Conservation (phyloP, 441 rosid genomes). For the Viola pubescens region DNA sequence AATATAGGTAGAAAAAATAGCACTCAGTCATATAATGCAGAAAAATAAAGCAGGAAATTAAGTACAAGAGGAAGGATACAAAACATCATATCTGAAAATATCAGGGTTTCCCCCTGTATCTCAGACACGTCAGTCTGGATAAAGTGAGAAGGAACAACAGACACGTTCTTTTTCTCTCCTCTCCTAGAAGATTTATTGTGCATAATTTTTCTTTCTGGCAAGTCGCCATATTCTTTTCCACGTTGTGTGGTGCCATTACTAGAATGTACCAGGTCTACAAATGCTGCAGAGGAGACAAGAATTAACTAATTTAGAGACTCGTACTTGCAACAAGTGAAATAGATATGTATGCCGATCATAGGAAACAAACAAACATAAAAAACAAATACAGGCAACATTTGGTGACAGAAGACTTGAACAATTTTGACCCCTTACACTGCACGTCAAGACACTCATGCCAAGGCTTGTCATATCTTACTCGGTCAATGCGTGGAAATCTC, state of each 20-base stretch:
- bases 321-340: too few species aligned
- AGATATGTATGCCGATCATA: too few species aligned
- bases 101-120: slow-evolving; percentile 63
- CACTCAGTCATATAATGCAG: slow-evolving; percentile 4
- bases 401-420: slow-evolving; percentile 1
- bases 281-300: slow-evolving; percentile 42
- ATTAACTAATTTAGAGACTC: not conserved
- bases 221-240: slow-evolving; percentile 41
- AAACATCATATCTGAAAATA: slow-evolving; percentile 77
- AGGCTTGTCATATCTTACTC: slow-evolving; percentile 93
- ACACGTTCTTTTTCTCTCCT: slow-evolving; percentile 48
- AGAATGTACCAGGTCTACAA: slow-evolving; percentile 75
- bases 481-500: slow-evolving; percentile 95
- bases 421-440: slow-evolving; percentile 51
- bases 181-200: slow-evolving; percentile 33
- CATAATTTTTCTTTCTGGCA: slow-evolving; percentile 29
- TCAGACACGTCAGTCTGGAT: slow-evolving; percentile 72
- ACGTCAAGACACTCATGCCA: slow-evolving; percentile 98
- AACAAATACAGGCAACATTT: slow-evolving; percentile 9
- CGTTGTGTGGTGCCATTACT: slow-evolving; percentile 91
- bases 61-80: slow-evolving; percentile 62
- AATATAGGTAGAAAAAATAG: not conserved
- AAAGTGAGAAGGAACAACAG: slow-evolving; percentile 80
- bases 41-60: slow-evolving; percentile 10
- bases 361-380: not conserved